Percentiles rank a stretch among this genome's conserved stretches.
These are phyloP conservation scores for Pestalotiopsis sp. DNA, from an alignment of 2,329 filamentous ascomycete genomes.

Conservation along the genomic window DNA sequence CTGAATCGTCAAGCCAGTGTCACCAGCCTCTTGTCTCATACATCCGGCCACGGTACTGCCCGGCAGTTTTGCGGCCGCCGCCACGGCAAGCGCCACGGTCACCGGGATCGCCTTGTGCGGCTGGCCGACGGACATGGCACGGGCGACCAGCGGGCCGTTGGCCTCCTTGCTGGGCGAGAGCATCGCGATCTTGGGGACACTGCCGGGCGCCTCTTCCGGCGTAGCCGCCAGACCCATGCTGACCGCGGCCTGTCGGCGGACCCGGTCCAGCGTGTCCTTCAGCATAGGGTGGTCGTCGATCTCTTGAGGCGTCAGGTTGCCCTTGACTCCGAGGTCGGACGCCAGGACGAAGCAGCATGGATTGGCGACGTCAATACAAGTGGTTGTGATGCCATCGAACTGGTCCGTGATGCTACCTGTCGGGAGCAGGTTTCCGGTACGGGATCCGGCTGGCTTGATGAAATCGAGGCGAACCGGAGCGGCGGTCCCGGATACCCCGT, in stretches of 20 bases:
- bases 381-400: slow-evolving; percentile 52
- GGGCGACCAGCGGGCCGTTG: slow-evolving; percentile 34
- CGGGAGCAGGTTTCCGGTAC: slow-evolving; percentile 62
- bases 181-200: slow-evolving; percentile 66
- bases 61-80: slow-evolving; percentile 47
- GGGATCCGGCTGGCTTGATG: slow-evolving; percentile 62
- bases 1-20: slow-evolving; percentile 39
- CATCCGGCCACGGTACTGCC: slow-evolving; percentile 40
- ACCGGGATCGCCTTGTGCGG: slow-evolving; percentile 59
- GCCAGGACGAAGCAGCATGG: slow-evolving; percentile 65
- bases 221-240: slow-evolving; percentile 64
- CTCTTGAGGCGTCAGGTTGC: slow-evolving; percentile 54
- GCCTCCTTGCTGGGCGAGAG: slow-evolving; percentile 45
- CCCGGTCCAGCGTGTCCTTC: slow-evolving; percentile 51
- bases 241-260: slow-evolving; percentile 59
- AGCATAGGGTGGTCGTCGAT: slow-evolving; percentile 50
- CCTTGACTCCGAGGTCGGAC: slow-evolving; percentile 50
- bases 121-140: slow-evolving; percentile 57
- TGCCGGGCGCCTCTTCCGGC: slow-evolving; percentile 32
- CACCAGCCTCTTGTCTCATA: slow-evolving; percentile 24
- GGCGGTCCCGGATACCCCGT: slow-evolving; percentile 63
- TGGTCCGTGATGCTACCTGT: slow-evolving; percentile 58
- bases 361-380: slow-evolving; percentile 66
- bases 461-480: slow-evolving; percentile 64
- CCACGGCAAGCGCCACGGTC: slow-evolving; percentile 53